Percentiles rank a stretch among this genome's conserved stretches.
Evolutionary conservation across 192 early-diverging fungal genomes (phyloP).

Genomic region (Podila clonocystis): DNA sequence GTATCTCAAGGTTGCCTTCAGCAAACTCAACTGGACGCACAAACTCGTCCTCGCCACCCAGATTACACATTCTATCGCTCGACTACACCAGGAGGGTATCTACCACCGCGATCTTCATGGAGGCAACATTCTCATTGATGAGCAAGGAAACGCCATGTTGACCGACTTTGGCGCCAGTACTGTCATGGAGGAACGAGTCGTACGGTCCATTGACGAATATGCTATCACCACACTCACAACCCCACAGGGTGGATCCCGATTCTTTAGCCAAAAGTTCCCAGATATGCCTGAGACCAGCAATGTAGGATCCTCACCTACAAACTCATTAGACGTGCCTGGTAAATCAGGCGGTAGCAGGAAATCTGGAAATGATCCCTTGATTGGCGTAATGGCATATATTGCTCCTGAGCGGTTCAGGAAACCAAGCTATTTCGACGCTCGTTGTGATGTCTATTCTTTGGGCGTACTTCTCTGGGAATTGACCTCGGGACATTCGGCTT

Average conservation of each 20-base stretch:
- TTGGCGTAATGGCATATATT: constrained; percentile 48
- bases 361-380: constrained; percentile 17
- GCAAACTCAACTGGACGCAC: constrained; percentile 38
- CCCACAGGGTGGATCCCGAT: constrained; percentile 24
- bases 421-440: constrained; percentile 36
- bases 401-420: constrained; percentile 50
- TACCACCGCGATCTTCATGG: constrained; percentile 49
- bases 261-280: constrained; percentile 19
- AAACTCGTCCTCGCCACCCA: constrained; percentile 39
- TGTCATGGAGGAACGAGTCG: constrained; percentile 33
- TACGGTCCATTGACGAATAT: constrained; percentile 18
- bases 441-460: constrained; percentile 56
- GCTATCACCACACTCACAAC: constrained; percentile 10
- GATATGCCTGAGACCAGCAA: background rate
- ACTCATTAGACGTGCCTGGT: background rate
- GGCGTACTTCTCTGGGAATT: constrained; percentile 57
- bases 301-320: background rate
- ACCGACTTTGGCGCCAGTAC: constrained; percentile 46
- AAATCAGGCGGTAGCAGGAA: background rate
- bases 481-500: constrained; percentile 46
- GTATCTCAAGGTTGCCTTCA: constrained; percentile 37
- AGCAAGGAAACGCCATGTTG: constrained; percentile 34
- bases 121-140: constrained; percentile 45
- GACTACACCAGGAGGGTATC: constrained; percentile 46
- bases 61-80: constrained; percentile 28